Percentiles rank a stretch among this genome's conserved stretches.
These are phyloP conservation scores for Ambrosia artemisiifolia DNA, from an alignment of 129 eudicot species.

Conservation along the genomic window DNA sequence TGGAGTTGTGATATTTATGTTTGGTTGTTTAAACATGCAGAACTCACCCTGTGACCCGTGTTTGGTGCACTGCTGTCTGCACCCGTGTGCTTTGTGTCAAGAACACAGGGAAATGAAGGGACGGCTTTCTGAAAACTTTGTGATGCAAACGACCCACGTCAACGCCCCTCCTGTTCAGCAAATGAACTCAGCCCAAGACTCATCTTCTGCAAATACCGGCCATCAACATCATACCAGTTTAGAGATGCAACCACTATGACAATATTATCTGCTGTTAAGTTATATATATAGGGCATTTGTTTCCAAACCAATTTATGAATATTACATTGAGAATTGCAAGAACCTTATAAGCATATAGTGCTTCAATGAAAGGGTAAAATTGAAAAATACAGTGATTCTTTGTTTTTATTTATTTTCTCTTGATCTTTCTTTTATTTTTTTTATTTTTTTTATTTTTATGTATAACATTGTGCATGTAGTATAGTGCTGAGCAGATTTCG, in stretches of 20 bases:
- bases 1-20: background rate
- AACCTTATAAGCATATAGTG: too few relatives aligned
- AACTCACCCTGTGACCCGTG: constrained; percentile 96
- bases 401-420: too few relatives aligned
- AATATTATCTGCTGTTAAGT: background rate
- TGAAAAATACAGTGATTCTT: too few relatives aligned
- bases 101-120: constrained; percentile 97
- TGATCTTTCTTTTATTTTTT: too few relatives aligned
- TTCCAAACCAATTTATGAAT: background rate
- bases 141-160: constrained; percentile 69
- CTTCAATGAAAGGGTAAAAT: too few relatives aligned
- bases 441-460: too few relatives aligned
- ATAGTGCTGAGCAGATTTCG: too few relatives aligned
- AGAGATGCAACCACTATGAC: constrained; percentile 78
- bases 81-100: constrained; percentile 97
- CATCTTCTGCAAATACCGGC: constrained; percentile 55
- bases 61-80: constrained; percentile 95
- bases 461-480: too few relatives aligned
- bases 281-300: constrained; percentile 14
- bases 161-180: constrained; percentile 89
- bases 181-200: constrained; percentile 50
- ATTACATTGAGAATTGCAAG: too few relatives aligned
- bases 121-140: constrained; percentile 66
- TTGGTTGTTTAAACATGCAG: constrained; percentile 37
- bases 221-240: constrained; percentile 48